Evolutionary conservation across 495 filamentous ascomycete species (phyloP).

Genomic region (Xylaria cubensis): DNA sequence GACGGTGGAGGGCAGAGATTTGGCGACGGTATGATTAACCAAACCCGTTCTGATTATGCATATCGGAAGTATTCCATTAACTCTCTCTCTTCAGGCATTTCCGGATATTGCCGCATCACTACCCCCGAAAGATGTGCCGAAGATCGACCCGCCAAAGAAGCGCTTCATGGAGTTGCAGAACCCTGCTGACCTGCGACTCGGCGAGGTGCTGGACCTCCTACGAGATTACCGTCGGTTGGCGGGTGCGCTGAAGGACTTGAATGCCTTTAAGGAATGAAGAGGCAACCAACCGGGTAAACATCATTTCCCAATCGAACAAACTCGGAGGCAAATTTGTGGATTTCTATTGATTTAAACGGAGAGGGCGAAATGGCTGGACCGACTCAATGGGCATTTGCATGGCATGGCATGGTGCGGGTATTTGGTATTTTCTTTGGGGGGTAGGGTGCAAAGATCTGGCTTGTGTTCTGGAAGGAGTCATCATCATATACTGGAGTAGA

Average conservation of each 20-base stretch:
- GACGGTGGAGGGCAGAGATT: slow-evolving; percentile 53
- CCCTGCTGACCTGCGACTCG: slow-evolving; percentile 77
- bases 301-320: not conserved
- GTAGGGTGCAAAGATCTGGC: not conserved
- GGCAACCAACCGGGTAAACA: not conserved
- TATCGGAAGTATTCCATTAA: not conserved
- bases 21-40: slow-evolving; percentile 51
- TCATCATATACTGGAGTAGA: not conserved
- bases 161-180: slow-evolving; percentile 82
- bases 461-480: not conserved
- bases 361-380: not conserved
- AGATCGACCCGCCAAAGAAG: slow-evolving; percentile 73
- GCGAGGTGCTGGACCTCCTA: slow-evolving; percentile 82
- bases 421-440: not conserved
- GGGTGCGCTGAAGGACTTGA: slow-evolving; percentile 65
- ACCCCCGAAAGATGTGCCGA: slow-evolving; percentile 57
- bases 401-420: not conserved
- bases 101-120: slow-evolving; percentile 62
- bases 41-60: not conserved
- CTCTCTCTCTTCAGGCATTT: slow-evolving; percentile 55
- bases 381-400: slow-evolving; percentile 12
- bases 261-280: slow-evolving; percentile 56
- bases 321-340: no score
- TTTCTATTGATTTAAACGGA: not conserved
- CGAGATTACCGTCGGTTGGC: slow-evolving; percentile 88